Evolutionary conservation across 257 asterid genomes (phyloP).

Genomic region (Ophiorrhiza pumila): DNA sequence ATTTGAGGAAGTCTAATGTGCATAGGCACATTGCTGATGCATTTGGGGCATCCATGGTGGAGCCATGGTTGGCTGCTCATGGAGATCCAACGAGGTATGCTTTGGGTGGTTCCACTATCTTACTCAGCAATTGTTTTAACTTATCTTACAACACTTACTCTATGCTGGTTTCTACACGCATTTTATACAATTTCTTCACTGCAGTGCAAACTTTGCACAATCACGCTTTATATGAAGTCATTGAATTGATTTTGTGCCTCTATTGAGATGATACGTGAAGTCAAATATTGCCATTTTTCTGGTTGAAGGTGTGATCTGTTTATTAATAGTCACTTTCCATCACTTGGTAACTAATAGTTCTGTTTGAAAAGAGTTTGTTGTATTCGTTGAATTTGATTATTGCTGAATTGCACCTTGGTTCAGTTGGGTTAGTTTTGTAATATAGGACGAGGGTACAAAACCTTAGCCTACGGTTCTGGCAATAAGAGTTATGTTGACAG

Average conservation of each 20-base stretch:
- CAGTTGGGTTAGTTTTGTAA: background rate
- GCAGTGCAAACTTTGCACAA: background rate
- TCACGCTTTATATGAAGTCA: background rate
- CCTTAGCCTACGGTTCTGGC: background rate
- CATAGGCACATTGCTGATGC: slow-evolving; percentile 67
- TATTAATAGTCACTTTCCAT: background rate
- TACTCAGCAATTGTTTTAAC: slow-evolving; percentile 1
- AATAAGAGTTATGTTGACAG: background rate
- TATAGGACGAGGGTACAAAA: background rate
- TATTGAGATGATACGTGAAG: background rate
- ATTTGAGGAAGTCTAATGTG: slow-evolving; percentile 56
- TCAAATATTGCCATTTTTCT: too few species aligned
- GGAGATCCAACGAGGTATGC: slow-evolving; percentile 92
- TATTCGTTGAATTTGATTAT: background rate
- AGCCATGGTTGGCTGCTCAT: slow-evolving; percentile 98
- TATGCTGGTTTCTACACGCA: too few species aligned
- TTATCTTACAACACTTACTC: background rate
- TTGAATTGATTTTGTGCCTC: slow-evolving; percentile 5
- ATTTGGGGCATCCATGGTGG: slow-evolving; percentile 86
- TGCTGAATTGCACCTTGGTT: background rate
- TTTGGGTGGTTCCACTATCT: slow-evolving; percentile 7
- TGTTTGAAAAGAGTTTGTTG: background rate
- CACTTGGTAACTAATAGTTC: background rate
- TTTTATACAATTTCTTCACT: too few species aligned
- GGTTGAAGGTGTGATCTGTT: background rate